Base-by-base conservation (phyloP, 306 rosid genomes). In the Pyrus communis region DNA sequence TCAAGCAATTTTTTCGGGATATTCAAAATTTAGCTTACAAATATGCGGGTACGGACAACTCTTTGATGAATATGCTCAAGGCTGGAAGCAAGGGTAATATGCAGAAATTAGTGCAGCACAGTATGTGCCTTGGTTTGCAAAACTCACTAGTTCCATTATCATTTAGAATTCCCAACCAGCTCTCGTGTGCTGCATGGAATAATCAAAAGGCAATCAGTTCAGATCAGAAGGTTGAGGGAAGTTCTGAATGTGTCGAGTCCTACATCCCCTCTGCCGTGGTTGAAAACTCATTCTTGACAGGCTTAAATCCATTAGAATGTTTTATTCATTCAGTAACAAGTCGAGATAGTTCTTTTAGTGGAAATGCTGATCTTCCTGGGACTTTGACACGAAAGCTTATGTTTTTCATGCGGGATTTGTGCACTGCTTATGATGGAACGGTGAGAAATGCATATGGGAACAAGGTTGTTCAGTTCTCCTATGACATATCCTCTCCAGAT, bases 51-150 rank as follows among this genome's bases (percentile, higher is more conserved):
- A 84, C 59, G 77, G 89, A 85, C 63, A 92, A 95, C 79, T 66
- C 92, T 40, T 82, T 95, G 42, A 84, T 95, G 59, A 62, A 88
- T n/a, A 95, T 95, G 97, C 70, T 82, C 45, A 95, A 88, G 86
- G 96, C 99, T 74, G 99, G 99, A 84, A 95, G 99, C 89, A 95
- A 95, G 89, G 97, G 99, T 77, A 95, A 91, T 78, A 72, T 95
- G 77, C 74, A 88, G 82, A 95, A 85, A 83, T 69, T 95, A 80
- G 97, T 86, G 74, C 99, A 92, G 65, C 97, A 95, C 31, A 67
- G 91, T 88, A 86, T 95, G 99, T 95, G 99, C 55, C 93, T 95
- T 70, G 99, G 97, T 69, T 80, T 92, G 89, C 97, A 90, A 83
- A 89, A 92, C 82, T 95, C 99, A 45, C 78, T 95, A 64, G 92